These are phyloP conservation scores for Pyrenochaeta sp. DNA, from an alignment of 2,329 filamentous ascomycete genomes.

Conservation along the genomic window DNA sequence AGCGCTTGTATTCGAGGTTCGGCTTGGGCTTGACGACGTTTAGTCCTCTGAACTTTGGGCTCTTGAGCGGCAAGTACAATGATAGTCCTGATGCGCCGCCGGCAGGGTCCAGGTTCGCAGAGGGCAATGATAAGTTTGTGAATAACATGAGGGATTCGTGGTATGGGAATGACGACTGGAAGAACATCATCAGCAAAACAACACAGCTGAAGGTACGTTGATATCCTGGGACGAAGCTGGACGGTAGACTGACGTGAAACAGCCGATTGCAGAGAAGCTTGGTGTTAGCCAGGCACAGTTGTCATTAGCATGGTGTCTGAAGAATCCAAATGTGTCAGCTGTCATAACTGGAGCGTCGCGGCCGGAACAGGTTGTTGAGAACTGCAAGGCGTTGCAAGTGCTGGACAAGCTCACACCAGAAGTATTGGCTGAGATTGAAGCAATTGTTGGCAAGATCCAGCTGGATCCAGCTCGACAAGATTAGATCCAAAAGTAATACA, in stretches of 20 bases:
- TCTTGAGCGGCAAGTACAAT: slow-evolving; percentile 70
- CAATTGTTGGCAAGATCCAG: background rate
- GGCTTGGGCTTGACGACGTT: slow-evolving; percentile 64
- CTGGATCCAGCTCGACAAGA: background rate
- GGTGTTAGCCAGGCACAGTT: slow-evolving; percentile 61
- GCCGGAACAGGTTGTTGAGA: slow-evolving; percentile 41
- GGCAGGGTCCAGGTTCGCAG: slow-evolving; percentile 64
- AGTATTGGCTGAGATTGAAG: slow-evolving; percentile 54
- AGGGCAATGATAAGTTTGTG: slow-evolving; percentile 65
- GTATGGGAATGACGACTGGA: slow-evolving; percentile 61
- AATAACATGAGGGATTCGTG: slow-evolving; percentile 52
- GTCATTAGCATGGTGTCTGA: slow-evolving; percentile 46
- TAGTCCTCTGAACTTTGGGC: slow-evolving; percentile 63
- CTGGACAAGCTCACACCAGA: slow-evolving; percentile 55
- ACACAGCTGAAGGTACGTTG: slow-evolving; percentile 46
- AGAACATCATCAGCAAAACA: slow-evolving; percentile 65
- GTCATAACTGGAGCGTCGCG: slow-evolving; percentile 39
- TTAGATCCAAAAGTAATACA: background rate
- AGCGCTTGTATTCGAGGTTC: slow-evolving; percentile 61
- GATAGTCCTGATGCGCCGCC: slow-evolving; percentile 61
- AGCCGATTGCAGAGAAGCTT: slow-evolving; percentile 68
- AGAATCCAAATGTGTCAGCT: slow-evolving; percentile 43
- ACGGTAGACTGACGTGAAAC: slow-evolving; percentile 10
- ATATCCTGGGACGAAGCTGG: background rate
- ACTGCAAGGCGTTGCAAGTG: slow-evolving; percentile 54